Evolutionary conservation across 495 filamentous ascomycete genomes (phyloP).

Genomic region (Podospora pseudoanserina): DNA sequence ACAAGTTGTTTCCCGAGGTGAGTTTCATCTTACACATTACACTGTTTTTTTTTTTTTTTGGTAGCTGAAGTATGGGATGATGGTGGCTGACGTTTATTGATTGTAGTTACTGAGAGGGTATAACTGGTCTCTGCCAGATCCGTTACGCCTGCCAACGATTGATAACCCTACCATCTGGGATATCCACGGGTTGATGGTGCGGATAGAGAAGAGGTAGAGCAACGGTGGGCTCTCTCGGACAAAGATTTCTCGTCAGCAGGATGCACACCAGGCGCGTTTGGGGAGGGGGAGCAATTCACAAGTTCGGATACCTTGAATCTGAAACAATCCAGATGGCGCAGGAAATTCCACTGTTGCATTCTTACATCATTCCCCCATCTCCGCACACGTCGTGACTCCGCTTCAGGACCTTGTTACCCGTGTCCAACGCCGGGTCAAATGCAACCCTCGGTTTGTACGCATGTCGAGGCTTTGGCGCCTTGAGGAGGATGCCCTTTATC

Average conservation of each 20-base stretch:
- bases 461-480: not conserved
- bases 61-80: not conserved
- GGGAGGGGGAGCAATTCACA: not conserved
- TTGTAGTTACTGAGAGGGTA: conserved; percentile 10
- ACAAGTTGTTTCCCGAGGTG: conserved; percentile 55
- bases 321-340: not conserved
- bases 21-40: conserved; percentile 12
- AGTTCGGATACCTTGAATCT: not conserved
- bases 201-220: conserved; percentile 9
- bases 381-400: not conserved
- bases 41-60: not conserved
- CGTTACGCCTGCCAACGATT: conserved; percentile 1
- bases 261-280: not conserved
- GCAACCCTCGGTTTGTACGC: not conserved
- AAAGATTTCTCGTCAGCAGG: not conserved
- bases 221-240: not conserved
- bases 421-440: not conserved
- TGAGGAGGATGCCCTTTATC: not conserved
- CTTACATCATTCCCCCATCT: not conserved
- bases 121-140: conserved; percentile 10
- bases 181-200: conserved; percentile 6
- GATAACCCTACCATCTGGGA: not conserved
- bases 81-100: conserved; percentile 7
- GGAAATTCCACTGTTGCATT: not conserved
- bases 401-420: not conserved